Base-by-base conservation (phyloP, 257 asterid species). In the Plantago elongata region DNA sequence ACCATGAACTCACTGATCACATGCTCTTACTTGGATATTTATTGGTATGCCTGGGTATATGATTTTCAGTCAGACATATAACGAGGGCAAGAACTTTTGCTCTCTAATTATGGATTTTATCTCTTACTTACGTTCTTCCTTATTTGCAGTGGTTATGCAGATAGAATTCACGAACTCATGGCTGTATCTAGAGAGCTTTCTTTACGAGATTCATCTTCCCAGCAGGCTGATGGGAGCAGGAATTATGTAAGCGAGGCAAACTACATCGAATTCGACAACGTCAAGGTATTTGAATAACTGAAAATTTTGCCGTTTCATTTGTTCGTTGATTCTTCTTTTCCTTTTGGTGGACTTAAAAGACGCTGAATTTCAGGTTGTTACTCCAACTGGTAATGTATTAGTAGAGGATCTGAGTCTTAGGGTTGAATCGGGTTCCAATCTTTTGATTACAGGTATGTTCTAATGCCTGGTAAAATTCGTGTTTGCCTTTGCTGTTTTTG, bases 371-470 rank as follows among this genome's bases (percentile, higher is more conserved):
- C 88, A 93, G 99, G 97, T 93, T 71, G 99, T 93, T 74, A 93
- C 99, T 42, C 99, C 99, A 42, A 87, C 96, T 68, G 92, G 86
- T 63, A 93, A 93, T 79, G 96, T 93, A 60, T 76, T 93, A 80
- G 99, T 93, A 54, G 86, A 93, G 78, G 91, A 82, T 75, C 77
- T 93, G 81, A 73, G 87, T 58, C 79, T 93, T 38, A 84, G 78
- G 78, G 96, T 93, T 74, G 97, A 89, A 82, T 64, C 96, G n/a
- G 99, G 99, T 63, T 89, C 99, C 29, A 93, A 93, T 83, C 99
- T 93, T 65, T 82, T 93, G 84, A 93, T 93, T 67, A 93, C 99
- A 62, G 99, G 99, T 93, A 70, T 65, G 47, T 58, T 54, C 51
- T 62, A 34, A 5, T 16, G 11, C 11, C 51, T 64, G 60, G 57